Evolutionary conservation across 2,329 filamentous ascomycete species (phyloP).

Genomic region (Verticillium tricorpus): DNA sequence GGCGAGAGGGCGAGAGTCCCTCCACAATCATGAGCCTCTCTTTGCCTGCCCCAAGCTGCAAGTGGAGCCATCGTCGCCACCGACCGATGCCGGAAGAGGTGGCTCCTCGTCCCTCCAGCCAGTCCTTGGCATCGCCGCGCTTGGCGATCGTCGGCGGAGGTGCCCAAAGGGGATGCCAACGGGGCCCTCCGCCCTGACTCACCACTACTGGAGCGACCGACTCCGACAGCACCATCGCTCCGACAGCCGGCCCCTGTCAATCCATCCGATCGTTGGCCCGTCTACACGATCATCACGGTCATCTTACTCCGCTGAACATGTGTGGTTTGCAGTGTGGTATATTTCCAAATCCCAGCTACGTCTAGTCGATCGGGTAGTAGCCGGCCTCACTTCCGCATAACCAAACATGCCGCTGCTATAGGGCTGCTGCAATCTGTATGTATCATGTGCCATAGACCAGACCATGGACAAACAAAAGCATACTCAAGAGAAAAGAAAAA

Average conservation of each 20-base stretch:
- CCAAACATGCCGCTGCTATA: not conserved
- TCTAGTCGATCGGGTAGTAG: slow-evolving; percentile 4
- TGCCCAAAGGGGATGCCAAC: slow-evolving; percentile 8
- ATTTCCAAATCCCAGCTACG: slow-evolving; percentile 5
- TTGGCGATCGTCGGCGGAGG: slow-evolving; percentile 7
- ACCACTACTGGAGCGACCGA: not conserved
- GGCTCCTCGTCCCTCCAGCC: not conserved
- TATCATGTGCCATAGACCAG: not conserved
- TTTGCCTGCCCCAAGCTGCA: not conserved
- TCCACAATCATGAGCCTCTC: too few relatives aligned
- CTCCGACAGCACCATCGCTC: not conserved
- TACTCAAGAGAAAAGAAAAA: slow-evolving; percentile 9
- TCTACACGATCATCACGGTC: not conserved
- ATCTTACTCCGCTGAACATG: too few relatives aligned
- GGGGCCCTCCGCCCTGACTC: not conserved
- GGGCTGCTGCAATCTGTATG: not conserved
- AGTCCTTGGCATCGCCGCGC: not conserved
- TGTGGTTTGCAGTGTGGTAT: slow-evolving; percentile 5
- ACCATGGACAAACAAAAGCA: slow-evolving; percentile 3
- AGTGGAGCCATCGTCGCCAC: not conserved
- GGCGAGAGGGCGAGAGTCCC: too few relatives aligned
- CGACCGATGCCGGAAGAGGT: slow-evolving; percentile 4
- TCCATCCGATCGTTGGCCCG: not conserved
- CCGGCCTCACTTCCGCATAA: not conserved
- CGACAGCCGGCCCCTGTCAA: not conserved